phyloP scores from a whole-genome alignment of 768 basidiomycete genomes.

The Phanerodontia chrysosporium region DNA sequence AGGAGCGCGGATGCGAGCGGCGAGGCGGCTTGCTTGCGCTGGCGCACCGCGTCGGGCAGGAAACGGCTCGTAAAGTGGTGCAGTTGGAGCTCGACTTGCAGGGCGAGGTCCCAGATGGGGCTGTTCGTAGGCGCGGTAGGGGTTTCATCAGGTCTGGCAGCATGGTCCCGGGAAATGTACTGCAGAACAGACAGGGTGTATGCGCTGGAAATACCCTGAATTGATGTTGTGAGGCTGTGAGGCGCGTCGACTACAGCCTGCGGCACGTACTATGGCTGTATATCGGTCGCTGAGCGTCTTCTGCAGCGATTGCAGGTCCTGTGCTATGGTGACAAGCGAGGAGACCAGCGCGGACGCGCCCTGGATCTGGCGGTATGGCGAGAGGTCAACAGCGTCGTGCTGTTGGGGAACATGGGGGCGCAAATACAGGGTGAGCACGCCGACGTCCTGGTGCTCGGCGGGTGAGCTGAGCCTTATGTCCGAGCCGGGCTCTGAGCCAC shows the following conservation, averaged over 20 bases:
- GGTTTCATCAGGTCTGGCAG: neutral
- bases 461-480: neutral
- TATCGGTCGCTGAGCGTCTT: neutral
- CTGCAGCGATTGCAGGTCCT: neutral
- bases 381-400: neutral
- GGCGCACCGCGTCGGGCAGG: neutral
- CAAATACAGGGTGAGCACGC: neutral
- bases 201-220: neutral
- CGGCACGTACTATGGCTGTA: neutral
- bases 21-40: neutral
- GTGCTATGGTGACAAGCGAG: neutral
- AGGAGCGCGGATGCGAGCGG: neutral
- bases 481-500: neutral
- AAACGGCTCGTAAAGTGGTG: neutral
- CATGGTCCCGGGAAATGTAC: neutral
- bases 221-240: too few relatives aligned
- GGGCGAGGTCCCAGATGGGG: neutral
- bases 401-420: neutral
- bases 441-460: neutral
- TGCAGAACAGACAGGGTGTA: neutral
- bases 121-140: neutral
- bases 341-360: neutral
- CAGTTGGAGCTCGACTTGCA: neutral
- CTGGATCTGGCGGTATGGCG: neutral
- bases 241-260: too few relatives aligned